These are phyloP conservation scores for Pleoardoris graminearum DNA, from an alignment of 2,329 filamentous ascomycete genomes.

Conservation along the genomic window DNA sequence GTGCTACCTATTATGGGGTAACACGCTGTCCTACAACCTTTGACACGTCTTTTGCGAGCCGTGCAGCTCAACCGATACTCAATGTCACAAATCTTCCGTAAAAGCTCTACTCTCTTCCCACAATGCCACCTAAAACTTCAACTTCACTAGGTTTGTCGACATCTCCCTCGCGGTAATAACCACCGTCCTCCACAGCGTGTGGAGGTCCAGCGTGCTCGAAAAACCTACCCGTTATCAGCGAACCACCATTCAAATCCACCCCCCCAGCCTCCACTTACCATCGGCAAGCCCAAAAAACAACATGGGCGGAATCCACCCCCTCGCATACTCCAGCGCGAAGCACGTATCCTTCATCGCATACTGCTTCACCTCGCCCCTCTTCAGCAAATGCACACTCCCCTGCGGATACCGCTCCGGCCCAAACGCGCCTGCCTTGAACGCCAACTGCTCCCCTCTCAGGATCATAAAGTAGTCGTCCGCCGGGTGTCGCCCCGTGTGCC, in stretches of 20 bases:
- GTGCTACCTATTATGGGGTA: too few relatives aligned
- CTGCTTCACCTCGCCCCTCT: slow-evolving; percentile 74
- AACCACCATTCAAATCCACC: not conserved
- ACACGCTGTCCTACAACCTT: too few relatives aligned
- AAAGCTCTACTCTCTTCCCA: not conserved
- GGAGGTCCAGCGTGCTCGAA: slow-evolving; percentile 78
- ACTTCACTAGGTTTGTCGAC: slow-evolving; percentile 64
- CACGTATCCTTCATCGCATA: slow-evolving; percentile 77
- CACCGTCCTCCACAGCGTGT: slow-evolving; percentile 81
- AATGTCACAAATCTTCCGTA: not conserved
- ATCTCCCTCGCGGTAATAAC: slow-evolving; percentile 76
- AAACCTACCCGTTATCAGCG: slow-evolving; percentile 49
- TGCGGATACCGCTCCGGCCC: slow-evolving; percentile 70
- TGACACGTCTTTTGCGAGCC: too few relatives aligned
- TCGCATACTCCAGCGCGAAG: slow-evolving; percentile 82
- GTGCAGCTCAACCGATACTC: not conserved
- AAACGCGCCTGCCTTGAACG: slow-evolving; percentile 67
- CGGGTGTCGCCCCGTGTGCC: slow-evolving; percentile 84
- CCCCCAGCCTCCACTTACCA: slow-evolving; percentile 39
- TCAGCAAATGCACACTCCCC: slow-evolving; percentile 73
- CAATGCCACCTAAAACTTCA: slow-evolving; percentile 4
- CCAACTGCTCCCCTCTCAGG: slow-evolving; percentile 74
- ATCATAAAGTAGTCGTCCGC: slow-evolving; percentile 96
- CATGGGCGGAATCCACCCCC: slow-evolving; percentile 93
- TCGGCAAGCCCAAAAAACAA: slow-evolving; percentile 87